Evolutionary conservation across 208 protist genomes (phyloP).

Genomic region (Giardia muris): DNA sequence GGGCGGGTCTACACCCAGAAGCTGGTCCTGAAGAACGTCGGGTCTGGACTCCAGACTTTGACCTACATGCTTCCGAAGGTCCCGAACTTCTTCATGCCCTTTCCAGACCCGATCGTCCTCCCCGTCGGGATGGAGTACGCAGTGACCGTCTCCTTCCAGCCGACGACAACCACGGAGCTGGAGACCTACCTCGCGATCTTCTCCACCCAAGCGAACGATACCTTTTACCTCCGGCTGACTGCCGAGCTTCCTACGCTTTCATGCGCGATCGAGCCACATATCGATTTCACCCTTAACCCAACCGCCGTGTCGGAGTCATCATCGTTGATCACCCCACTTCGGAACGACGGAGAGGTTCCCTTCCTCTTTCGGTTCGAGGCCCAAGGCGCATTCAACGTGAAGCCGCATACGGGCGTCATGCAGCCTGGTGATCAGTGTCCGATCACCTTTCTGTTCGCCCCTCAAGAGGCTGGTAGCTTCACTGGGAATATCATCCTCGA

Average conservation of each 20-base stretch:
- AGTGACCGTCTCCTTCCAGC: slow-evolving; percentile 10
- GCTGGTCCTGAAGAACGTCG: slow-evolving; percentile 4
- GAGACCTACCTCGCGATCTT: not conserved
- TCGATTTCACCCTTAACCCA: not conserved
- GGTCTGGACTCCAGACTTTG: not conserved
- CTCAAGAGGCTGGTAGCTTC: not conserved
- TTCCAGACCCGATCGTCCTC: not conserved
- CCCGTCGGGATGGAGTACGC: slow-evolving; percentile 27
- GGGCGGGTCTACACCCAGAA: slow-evolving; percentile 14
- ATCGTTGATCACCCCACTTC: not conserved
- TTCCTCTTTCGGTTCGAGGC: slow-evolving; percentile 22
- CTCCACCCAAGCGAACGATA: not conserved
- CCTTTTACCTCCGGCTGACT: slow-evolving; percentile 6
- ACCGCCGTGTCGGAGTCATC: not conserved
- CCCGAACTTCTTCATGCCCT: slow-evolving; percentile 11
- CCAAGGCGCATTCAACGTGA: not conserved
- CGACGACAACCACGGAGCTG: not conserved
- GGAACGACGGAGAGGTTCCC: slow-evolving; percentile 23
- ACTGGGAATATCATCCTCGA: not conserved
- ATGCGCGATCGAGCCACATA: not conserved
- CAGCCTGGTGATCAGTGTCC: not conserved
- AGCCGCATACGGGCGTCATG: not conserved
- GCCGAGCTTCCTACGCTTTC: slow-evolving; percentile 22
- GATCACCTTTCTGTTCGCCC: slow-evolving; percentile 14
- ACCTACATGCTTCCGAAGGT: slow-evolving; percentile 24